Conservation (phyloP, 192 early-diverging fungal genomes). For the Entomortierella beljakovae region DNA sequence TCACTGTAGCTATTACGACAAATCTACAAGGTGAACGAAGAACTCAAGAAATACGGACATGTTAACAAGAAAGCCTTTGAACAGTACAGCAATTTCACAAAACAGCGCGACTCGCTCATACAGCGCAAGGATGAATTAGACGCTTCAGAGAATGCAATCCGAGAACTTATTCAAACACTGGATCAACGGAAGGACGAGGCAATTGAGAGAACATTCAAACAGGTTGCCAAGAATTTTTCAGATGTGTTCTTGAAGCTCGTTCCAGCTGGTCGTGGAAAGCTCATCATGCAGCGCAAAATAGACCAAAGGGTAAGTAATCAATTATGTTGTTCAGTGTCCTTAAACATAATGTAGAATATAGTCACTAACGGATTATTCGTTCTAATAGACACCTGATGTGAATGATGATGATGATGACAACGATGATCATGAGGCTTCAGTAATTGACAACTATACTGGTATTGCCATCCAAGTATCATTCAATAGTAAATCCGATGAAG, state of each 20-base stretch:
- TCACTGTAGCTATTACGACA: constrained; percentile 62
- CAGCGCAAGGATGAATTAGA: constrained; percentile 91
- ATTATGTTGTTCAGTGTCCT: not conserved
- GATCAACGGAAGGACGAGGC: constrained; percentile 98
- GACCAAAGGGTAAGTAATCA: constrained; percentile 44
- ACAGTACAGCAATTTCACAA: constrained; percentile 94
- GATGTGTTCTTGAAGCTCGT: constrained; percentile 93
- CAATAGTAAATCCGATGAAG: constrained; percentile 88
- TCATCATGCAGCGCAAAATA: constrained; percentile 85
- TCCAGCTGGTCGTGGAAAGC: constrained; percentile 83
- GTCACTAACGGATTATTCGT: not conserved
- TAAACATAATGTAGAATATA: not conserved
- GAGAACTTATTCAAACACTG: constrained; percentile 87
- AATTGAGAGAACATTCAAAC: constrained; percentile 95
- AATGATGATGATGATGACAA: constrained; percentile 61
- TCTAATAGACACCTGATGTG: constrained; percentile 20
- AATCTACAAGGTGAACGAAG: constrained; percentile 86
- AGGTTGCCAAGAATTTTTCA: constrained; percentile 89
- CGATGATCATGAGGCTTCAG: constrained; percentile 45
- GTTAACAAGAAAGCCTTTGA: constrained; percentile 99
- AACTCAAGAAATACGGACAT: constrained; percentile 88
- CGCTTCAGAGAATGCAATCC: constrained; percentile 83
- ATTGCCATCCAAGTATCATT: constrained; percentile 95
- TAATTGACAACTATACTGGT: constrained; percentile 90
- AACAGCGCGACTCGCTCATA: constrained; percentile 85